Evolutionary conservation across 257 asterid genomes (phyloP), one percentile per base, ranked within the genome.

Genomic region (Nicotiana benthamiana): DNA sequence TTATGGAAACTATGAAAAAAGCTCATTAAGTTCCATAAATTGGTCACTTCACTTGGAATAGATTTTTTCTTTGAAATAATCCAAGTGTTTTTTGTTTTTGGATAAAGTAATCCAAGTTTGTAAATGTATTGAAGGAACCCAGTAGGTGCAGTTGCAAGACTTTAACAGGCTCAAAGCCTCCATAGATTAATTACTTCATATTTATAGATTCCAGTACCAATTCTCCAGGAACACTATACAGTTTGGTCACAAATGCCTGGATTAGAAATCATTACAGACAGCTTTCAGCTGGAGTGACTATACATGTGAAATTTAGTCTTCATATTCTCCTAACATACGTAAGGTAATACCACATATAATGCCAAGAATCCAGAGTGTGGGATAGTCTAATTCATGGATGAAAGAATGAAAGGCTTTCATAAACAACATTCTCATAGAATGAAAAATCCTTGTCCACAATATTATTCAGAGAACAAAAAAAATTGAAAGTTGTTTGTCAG

Each of bases 71-170:
- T 48, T 72, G 60, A 46, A 72, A 46, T 15, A 15, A 72, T 46
- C 60, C 40, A 46, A 72, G 32, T n/a, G 40, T 32, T 32, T 32
- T 28, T 30, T n/a, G n/a, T 5, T 32, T 5, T 32, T 32, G 36
- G 36, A 32, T 72, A 36, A 46, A 72, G 24, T 13, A 15, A 72
- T 46, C 60, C 40, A 46, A 72, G 22, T 62, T 62, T 26, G 68
- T 43, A 16, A 72, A 46, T 48, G 11, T 56, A 46, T 51, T 13
- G 15, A 72, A 46, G 78, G 24, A 72, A 72, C 22, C 57, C 13
- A 66, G 75, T 66, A 53, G 75, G 2, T 43, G 32, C 77, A 70
- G 59, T 22, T 43, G 77, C 77, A 70, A 40, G 77, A 20, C 77
- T 16, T 68, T 8, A 43, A 70, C 11, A 43, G 77, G 59, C 36